phyloP scores from a whole-genome alignment of 2,329 filamentous ascomycete genomes.

The Cryoendolithus antarcticus region DNA sequence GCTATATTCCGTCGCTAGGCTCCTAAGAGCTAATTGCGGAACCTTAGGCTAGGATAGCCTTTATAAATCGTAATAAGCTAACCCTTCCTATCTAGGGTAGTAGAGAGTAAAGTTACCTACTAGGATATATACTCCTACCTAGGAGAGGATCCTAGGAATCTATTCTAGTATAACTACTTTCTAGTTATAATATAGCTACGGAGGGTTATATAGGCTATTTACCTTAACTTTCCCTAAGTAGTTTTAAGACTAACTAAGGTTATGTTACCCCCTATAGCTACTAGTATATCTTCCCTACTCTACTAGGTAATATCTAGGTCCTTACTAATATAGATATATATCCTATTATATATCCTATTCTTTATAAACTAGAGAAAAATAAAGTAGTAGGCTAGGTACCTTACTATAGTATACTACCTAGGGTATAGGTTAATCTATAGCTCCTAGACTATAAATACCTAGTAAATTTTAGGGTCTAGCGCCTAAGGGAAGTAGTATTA shows the following conservation, averaged over 20 bases:
- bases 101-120: conserved; percentile 1
- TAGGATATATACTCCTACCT: no score
- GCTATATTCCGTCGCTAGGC: no score
- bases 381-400: not conserved
- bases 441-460: not conserved
- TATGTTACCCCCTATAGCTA: no score
- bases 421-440: not conserved
- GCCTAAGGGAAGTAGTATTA: no score
- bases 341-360: not conserved
- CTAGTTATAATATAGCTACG: no score
- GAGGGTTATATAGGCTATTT: conserved; percentile 1
- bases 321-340: not conserved
- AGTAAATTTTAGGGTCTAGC: no score
- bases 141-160: no score
- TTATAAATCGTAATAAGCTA: no score
- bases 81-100: not conserved
- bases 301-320: not conserved
- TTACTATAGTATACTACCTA: not conserved
- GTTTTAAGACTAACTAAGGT: no score
- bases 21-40: no score
- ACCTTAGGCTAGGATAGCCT: no score
- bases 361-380: not conserved
- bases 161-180: no score
- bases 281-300: not conserved
- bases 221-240: not conserved